phyloP scores from a whole-genome alignment of 2,329 filamentous ascomycete species.

The Neonectria coccinea region DNA sequence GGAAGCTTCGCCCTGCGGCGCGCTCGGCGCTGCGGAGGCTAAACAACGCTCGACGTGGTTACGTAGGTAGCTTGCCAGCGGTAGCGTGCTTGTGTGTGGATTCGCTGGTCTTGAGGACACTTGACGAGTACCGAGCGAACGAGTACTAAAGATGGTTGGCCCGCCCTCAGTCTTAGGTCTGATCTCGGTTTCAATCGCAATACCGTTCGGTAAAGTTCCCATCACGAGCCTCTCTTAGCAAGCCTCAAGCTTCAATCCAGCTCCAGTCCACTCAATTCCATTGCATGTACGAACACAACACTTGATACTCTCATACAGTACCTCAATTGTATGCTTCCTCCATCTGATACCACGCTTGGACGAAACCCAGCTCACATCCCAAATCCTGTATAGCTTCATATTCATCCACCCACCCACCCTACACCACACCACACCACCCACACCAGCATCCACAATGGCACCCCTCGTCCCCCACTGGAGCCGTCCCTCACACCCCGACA shows the following conservation, averaged over 20 bases:
- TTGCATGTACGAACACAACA: slow-evolving; percentile 4
- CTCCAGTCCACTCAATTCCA: background rate
- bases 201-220: slow-evolving; percentile 10
- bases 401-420: background rate
- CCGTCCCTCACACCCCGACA: slow-evolving; percentile 69
- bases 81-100: slow-evolving; percentile 8
- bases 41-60: slow-evolving; percentile 10
- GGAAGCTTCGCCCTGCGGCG: slow-evolving; percentile 24
- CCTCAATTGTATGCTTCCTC: slow-evolving; percentile 1
- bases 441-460: slow-evolving; percentile 56
- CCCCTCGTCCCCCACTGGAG: slow-evolving; percentile 69
- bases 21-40: slow-evolving; percentile 40
- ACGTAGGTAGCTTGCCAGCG: slow-evolving; percentile 20
- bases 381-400: slow-evolving; percentile 3
- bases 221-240: slow-evolving; percentile 20
- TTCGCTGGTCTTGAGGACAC: slow-evolving; percentile 1
- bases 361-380: slow-evolving; percentile 7
- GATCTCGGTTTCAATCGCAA: slow-evolving; percentile 8
- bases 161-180: slow-evolving; percentile 19
- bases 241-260: slow-evolving; percentile 4
- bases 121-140: slow-evolving; percentile 23
- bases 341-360: background rate
- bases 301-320: slow-evolving; percentile 3
- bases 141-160: slow-evolving; percentile 32
- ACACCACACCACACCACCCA: slow-evolving; percentile 14